Evolutionary conservation across 2,329 filamentous ascomycete genomes (phyloP), one percentile per base, ranked within the genome.

Genomic region (Elsinoe fawcettii): DNA sequence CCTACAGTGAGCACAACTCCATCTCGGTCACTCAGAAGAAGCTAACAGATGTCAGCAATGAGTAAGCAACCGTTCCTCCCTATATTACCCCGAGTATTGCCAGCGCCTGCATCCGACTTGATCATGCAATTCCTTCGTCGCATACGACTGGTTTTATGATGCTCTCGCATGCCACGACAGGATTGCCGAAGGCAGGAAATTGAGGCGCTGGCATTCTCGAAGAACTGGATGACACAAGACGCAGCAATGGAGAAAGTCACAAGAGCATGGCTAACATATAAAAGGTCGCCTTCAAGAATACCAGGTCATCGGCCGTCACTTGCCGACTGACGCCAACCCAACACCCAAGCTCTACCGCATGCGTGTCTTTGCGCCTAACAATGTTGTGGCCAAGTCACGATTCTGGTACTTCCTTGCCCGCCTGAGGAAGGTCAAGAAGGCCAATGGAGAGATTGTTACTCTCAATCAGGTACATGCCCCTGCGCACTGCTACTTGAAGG

Each of bases 331-430:
- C 83, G 83, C 87, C 76, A 95, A 96, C 84, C 90, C 92, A 73
- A 90, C 89, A 72, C 93, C 93, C 71, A 92, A 93, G 82, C 87
- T 99, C 78, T 99, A 97, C 87, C 91, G 93, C 80, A 99, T 99
- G 93, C 91, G 91, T 77, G 96, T 99, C 79, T 99, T 99, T 78
- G 93, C 93, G 68, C 89, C 90, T 70, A 99, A 99, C 81, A 83
- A 86, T 72, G 93, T 96, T 69, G 91, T 99, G 72, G 93, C 95
- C 76, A 99, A 99, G 87, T 96, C 91, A 75, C 89, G 93, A 74
- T 99, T 96, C 88, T 99, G 95, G 95, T 99, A 99, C 85, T 99
- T 99, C 85, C 81, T 99, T 78, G 90, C 90, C 79, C 95, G 95
- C 84, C 85, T 99, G 73, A 87, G 89, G 76, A 99, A 99, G 87